Conservation (phyloP, 345 rosid species). For the Boechera retrofracta region DNA sequence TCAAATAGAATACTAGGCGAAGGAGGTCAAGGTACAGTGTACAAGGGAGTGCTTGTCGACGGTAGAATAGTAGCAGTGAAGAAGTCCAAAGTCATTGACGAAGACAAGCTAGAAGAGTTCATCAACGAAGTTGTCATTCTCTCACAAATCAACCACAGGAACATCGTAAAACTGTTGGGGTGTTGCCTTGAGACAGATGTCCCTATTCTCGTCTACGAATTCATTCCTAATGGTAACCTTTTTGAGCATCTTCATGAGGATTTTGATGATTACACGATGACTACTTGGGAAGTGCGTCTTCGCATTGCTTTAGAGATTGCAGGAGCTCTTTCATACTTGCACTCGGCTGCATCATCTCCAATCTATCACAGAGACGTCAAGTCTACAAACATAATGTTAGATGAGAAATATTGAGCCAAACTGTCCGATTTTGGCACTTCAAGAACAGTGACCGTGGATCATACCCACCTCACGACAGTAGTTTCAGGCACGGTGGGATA, state of each 20-base stretch:
- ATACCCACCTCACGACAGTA: constrained; percentile 36
- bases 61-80: constrained; percentile 49
- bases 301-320: constrained; percentile 51
- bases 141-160: constrained; percentile 52
- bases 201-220: constrained; percentile 53
- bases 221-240: constrained; percentile 41
- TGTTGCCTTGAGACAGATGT: constrained; percentile 51
- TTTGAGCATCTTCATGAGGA: constrained; percentile 48
- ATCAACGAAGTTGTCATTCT: constrained; percentile 55
- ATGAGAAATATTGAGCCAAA: constrained; percentile 42
- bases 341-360: constrained; percentile 46
- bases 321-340: constrained; percentile 51
- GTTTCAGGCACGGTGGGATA: constrained; percentile 39
- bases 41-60: constrained; percentile 35
- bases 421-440: constrained; percentile 40
- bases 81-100: constrained; percentile 48
- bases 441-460: constrained; percentile 37
- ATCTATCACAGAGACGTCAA: constrained; percentile 56
- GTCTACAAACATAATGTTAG: constrained; percentile 52
- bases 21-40: constrained; percentile 54
- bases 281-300: constrained; percentile 47
- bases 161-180: constrained; percentile 53
- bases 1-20: constrained; percentile 44
- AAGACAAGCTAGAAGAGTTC: constrained; percentile 52
- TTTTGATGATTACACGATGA: constrained; percentile 27